A percentile compares a stretch with the other conserved stretches of the same genome.
Evolutionary conservation across 768 basidiomycete genomes (phyloP).

Genomic region (Tephrocybe sp.): DNA sequence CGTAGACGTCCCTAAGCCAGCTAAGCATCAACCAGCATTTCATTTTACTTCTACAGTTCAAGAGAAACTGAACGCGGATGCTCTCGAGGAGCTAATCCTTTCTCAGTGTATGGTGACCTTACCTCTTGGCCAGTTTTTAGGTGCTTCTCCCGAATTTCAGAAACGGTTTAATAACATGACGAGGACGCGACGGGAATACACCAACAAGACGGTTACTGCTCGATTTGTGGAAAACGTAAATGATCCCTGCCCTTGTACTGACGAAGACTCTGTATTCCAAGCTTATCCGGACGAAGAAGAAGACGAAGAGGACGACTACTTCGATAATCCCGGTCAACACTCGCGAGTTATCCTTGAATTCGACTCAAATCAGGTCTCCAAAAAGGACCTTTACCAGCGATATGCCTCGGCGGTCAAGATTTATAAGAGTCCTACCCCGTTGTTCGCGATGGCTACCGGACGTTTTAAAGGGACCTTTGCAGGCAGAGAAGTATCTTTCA

Average conservation of each 20-base stretch:
- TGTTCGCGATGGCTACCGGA: conserved; percentile 16
- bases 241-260: not conserved
- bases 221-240: not conserved
- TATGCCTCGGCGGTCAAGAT: conserved; percentile 12
- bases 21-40: not conserved
- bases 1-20: not conserved
- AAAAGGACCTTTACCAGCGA: conserved; percentile 3
- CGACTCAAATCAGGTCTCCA: not conserved
- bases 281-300: not conserved
- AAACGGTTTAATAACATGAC: conserved; percentile 10
- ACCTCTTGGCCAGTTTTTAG: not conserved
- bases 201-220: conserved; percentile 2
- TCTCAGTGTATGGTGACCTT: not conserved
- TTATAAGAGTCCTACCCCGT: not conserved
- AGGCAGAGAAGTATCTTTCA: conserved; percentile 10
- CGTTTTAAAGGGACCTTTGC: conserved; percentile 11
- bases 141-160: conserved; percentile 1
- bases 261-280: not conserved
- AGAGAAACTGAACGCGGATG: conserved; percentile 3
- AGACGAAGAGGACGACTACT: too few species aligned
- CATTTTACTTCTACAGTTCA: conserved; percentile 4
- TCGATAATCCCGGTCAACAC: not conserved
- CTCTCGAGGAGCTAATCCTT: not conserved
- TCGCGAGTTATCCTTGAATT: not conserved
- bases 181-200: conserved; percentile 10